Evolutionary conservation across 2,329 filamentous ascomycete species (phyloP), one percentile per base, ranked within the genome.

Genomic region (Monosporascus sp.): DNA sequence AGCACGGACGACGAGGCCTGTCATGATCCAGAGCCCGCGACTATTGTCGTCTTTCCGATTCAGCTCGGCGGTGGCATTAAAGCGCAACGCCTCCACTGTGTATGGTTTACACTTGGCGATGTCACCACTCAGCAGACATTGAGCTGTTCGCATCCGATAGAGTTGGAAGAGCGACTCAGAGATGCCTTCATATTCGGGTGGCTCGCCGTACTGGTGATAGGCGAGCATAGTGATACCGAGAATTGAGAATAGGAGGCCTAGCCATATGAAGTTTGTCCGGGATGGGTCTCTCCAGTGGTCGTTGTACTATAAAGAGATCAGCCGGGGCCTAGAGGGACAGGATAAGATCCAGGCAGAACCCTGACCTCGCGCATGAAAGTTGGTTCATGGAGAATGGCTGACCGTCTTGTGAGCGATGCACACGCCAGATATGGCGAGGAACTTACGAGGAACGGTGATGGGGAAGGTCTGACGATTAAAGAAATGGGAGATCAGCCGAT

Each of bases 201-300:
- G 78, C 62, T 79, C 78, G 48, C 80, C 78, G 7, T 77, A 74
- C 58, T 78, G 69, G 48, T 77, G 72, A 49, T 79, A 80, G 9
- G 78, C 80, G 51, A 81, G 77, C 51, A 80, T 65, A 1, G 76
- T 75, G 53, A 80, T 73, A 52, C 75, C 75, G 70, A 81, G 79
- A 71, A 81, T 80, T 3, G 77, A 74, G 61, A 74, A 81, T 9
- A 78, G 72, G 49, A 80, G 63, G 1, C 76, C 78, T 8, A 81
- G 65, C 78, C 78, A 81, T 20, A 79, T 74, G n/a, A 78, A 62
- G 7, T 73, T 70, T 2, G 77, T 75, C 14, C 74, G 72, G 5
- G 68, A 69, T 1, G 77, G 76, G 52, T 71, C 72, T 54, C 69
- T 55, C 76, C 77, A 80, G 58, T 79, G 77, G 54, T 69, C 68